Conservation (phyloP, 2,329 filamentous ascomycete genomes). For the Cladophialophora yegresii region DNA sequence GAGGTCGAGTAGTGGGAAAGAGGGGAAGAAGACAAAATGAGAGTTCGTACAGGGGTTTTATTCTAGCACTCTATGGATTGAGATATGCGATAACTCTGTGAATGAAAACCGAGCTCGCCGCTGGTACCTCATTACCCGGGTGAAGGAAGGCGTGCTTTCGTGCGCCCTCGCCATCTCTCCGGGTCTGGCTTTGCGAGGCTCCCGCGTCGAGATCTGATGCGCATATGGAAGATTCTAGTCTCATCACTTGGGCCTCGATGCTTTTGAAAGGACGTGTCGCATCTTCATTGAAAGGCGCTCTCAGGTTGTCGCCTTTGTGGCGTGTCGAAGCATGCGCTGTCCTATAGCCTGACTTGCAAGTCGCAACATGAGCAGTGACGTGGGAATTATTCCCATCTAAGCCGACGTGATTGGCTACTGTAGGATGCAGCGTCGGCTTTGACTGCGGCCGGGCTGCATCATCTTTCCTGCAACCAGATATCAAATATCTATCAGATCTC, state of each 20-base stretch:
- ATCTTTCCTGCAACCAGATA: neutral
- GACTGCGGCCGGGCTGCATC: neutral
- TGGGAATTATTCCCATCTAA: neutral
- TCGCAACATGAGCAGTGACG: neutral
- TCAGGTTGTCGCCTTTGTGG: too few species aligned
- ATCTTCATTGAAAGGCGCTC: too few species aligned
- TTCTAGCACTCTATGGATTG: neutral
- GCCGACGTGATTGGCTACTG: neutral
- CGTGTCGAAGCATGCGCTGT: too few species aligned
- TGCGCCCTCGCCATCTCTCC: too few species aligned
- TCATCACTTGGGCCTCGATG: too few species aligned
- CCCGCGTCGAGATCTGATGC: too few species aligned
- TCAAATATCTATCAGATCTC: neutral
- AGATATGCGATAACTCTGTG: neutral
- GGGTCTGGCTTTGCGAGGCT: too few species aligned
- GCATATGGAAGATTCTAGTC: too few species aligned
- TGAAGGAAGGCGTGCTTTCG: too few species aligned
- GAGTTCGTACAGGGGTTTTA: neutral
- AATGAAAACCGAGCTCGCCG: neutral
- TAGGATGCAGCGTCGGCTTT: neutral
- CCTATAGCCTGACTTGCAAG: too few species aligned
- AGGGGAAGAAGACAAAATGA: conserved; percentile 42
- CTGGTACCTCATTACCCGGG: neutral
- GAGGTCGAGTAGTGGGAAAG: conserved; percentile 36
- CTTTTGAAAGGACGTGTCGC: too few species aligned